Evolutionary conservation across 2,329 filamentous ascomycete species (phyloP).

Genomic region (Colletotrichum tamarilloi): DNA sequence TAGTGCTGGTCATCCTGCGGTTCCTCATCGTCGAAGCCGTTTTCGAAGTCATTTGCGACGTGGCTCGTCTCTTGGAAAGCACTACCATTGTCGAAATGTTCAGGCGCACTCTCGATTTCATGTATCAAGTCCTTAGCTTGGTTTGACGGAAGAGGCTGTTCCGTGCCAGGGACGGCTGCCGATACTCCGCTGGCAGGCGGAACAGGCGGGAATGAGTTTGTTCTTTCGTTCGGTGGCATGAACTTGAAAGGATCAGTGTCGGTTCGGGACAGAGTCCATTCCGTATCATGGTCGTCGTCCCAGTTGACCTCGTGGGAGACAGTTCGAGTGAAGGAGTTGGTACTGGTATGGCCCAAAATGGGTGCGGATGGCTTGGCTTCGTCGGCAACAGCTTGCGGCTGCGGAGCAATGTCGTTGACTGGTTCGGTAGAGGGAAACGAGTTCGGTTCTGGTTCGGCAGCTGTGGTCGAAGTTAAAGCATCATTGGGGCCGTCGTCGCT

Average conservation of each 20-base stretch:
- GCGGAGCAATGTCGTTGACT: neutral
- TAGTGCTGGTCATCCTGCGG: conserved; percentile 44
- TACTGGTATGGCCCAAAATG: conserved; percentile 60
- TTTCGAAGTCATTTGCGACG: conserved; percentile 36
- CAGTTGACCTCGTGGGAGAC: conserved; percentile 72
- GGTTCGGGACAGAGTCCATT: conserved; percentile 64
- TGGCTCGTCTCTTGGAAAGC: conserved; percentile 37
- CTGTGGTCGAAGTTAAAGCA: neutral
- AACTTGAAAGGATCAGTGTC: conserved; percentile 70
- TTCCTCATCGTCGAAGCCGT: conserved; percentile 31
- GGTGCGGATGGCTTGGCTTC: conserved; percentile 22
- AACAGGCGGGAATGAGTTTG: conserved; percentile 72
- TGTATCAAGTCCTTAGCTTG: conserved; percentile 66
- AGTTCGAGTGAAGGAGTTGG: conserved; percentile 72
- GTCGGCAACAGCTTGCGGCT: conserved; percentile 1
- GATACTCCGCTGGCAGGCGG: conserved; percentile 49
- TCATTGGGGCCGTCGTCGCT: neutral
- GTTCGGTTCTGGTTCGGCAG: neutral
- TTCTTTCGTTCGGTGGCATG: conserved; percentile 67
- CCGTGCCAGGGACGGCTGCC: conserved; percentile 33
- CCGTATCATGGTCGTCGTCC: conserved; percentile 67
- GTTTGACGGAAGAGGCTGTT: conserved; percentile 57
- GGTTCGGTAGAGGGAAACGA: neutral
- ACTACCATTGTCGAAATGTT: conserved; percentile 56
- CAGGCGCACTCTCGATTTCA: conserved; percentile 59